Conservation (phyloP, 75 land plant species). For the Selaginella moellendorffii region DNA sequence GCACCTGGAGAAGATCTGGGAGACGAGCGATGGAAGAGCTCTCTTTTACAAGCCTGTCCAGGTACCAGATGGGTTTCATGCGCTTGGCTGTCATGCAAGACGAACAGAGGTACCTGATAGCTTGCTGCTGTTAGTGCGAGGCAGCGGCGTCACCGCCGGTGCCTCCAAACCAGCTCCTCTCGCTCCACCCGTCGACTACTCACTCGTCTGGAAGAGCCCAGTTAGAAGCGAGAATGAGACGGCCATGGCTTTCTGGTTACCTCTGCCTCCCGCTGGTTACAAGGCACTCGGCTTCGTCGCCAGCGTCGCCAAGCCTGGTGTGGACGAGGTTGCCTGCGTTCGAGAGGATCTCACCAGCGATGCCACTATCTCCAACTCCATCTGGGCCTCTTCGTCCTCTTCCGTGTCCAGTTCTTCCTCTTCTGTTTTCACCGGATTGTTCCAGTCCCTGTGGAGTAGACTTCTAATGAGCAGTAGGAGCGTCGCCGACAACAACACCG, state of each 20-base stretch:
- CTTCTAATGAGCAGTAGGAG: no score
- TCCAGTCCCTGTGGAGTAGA: no score
- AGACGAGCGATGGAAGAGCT: constrained; percentile 10
- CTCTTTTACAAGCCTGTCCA: constrained; percentile 53
- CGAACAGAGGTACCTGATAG: neutral
- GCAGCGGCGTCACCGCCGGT: neutral
- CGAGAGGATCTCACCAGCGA: constrained; percentile 44
- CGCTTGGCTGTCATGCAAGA: constrained; percentile 33
- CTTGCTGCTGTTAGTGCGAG: neutral
- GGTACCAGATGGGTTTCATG: constrained; percentile 40
- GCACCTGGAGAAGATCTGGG: neutral
- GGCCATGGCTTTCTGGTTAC: constrained; percentile 51
- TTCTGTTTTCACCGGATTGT: constrained; percentile 21
- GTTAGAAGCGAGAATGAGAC: constrained; percentile 30
- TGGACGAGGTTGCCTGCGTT: constrained; percentile 46
- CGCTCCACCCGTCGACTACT: constrained; percentile 37
- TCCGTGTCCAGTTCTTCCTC: constrained; percentile 18
- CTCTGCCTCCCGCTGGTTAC: constrained; percentile 59
- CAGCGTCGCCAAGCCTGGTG: constrained; percentile 44
- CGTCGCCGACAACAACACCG: no score
- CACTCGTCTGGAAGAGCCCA: constrained; percentile 52
- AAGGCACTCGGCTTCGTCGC: constrained; percentile 43
- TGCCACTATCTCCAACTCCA: constrained; percentile 22
- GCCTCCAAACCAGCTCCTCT: neutral
- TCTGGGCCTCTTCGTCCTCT: constrained; percentile 26